These are phyloP conservation scores for Crucihimalaya himalaica DNA, from an alignment of 345 rosid genomes.

Conservation along the genomic window DNA sequence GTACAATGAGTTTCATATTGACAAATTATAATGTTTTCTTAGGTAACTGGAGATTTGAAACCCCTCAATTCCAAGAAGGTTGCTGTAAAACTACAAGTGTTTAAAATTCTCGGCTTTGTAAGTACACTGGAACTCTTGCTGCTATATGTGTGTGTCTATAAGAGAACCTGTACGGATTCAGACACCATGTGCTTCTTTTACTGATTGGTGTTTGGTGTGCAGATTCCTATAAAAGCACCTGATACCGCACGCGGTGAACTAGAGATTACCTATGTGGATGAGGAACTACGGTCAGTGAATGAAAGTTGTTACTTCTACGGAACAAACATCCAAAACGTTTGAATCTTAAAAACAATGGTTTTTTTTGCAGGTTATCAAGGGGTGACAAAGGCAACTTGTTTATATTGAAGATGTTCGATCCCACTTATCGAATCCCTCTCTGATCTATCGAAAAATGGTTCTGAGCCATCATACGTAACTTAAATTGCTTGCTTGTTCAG, in stretches of 20 bases:
- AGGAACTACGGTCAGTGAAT: conserved; percentile 52
- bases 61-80: conserved; percentile 77
- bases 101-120: conserved; percentile 82
- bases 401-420: conserved; percentile 89
- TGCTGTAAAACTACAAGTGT: conserved; percentile 77
- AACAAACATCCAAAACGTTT: conserved; percentile 1
- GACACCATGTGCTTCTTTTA: neutral
- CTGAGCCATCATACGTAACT: conserved; percentile 2
- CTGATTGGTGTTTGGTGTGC: neutral
- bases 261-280: conserved; percentile 65
- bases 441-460: conserved; percentile 14
- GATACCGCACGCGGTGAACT: conserved; percentile 63
- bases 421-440: conserved; percentile 71
- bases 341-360: neutral
- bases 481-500: neutral
- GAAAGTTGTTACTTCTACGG: neutral
- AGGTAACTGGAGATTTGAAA: conserved; percentile 88
- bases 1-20: neutral
- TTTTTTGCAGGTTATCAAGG: conserved; percentile 65
- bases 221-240: conserved; percentile 69
- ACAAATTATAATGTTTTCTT: conserved; percentile 11
- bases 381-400: conserved; percentile 94
- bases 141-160: neutral
- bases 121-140: conserved; percentile 29
- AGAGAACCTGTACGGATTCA: neutral